phyloP scores from a whole-genome alignment of 202 grass and related monocot species.

The Schoenoplectus triqueter region DNA sequence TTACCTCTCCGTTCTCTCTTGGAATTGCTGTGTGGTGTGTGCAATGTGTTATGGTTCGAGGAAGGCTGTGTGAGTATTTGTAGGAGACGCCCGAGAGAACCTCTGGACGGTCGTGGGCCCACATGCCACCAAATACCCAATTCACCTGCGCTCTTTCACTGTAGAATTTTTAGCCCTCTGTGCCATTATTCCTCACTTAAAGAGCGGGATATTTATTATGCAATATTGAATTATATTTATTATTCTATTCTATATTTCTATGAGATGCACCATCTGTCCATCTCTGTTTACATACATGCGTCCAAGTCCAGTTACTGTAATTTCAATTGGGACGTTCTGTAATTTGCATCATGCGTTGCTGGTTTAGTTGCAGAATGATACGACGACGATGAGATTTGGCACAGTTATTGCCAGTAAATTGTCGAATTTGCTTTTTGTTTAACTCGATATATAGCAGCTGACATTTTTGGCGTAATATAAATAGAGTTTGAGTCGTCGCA shows the following conservation, averaged over 20 bases:
- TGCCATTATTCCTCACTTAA: not conserved
- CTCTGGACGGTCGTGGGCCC: conserved; percentile 6
- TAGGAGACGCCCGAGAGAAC: conserved; percentile 34
- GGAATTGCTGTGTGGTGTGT: conserved; percentile 22
- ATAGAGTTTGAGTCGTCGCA: not conserved
- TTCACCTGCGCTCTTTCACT: not conserved
- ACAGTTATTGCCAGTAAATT: not conserved
- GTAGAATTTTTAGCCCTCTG: conserved; percentile 7
- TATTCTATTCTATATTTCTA: not conserved
- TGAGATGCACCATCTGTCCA: not conserved
- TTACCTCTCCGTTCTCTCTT: conserved; percentile 19
- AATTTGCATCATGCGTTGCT: not conserved
- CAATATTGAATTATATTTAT: not conserved
- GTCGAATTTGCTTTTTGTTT: not conserved
- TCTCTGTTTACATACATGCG: not conserved
- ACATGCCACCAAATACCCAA: conserved; percentile 4
- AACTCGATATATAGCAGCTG: too few species aligned
- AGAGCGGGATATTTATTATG: not conserved
- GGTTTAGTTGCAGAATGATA: not conserved
- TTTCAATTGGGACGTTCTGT: not conserved
- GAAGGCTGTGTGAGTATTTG: conserved; percentile 35
- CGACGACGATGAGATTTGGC: not conserved
- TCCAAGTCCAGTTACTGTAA: not conserved
- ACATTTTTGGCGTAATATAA: too few species aligned
- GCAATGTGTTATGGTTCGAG: conserved; percentile 31